Percentiles rank a stretch among this genome's conserved stretches.
These are phyloP conservation scores for Omphalotus olearius DNA, from an alignment of 1,284 basidiomycete species.

Conservation along the genomic window DNA sequence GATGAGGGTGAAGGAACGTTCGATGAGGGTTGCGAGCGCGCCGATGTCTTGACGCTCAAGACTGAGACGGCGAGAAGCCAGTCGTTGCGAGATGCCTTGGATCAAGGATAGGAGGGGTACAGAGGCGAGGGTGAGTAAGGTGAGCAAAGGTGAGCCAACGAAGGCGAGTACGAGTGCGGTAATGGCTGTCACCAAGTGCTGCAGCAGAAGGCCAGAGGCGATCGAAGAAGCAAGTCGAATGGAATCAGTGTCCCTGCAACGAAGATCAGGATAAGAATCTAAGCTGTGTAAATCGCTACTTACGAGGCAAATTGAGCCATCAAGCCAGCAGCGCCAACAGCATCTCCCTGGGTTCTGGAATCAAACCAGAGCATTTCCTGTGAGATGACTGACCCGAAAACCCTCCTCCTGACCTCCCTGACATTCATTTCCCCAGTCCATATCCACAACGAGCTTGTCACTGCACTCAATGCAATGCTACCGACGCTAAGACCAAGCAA, in stretches of 20 bases:
- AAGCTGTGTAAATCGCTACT: constrained; percentile 20
- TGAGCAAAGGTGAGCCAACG: constrained; percentile 74
- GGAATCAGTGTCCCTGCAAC: constrained; percentile 86
- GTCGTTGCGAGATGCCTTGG: constrained; percentile 69
- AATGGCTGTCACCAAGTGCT: constrained; percentile 78
- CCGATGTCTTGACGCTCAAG: constrained; percentile 68
- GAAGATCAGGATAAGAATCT: background rate
- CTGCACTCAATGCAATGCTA: constrained; percentile 69
- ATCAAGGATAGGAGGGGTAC: constrained; percentile 82
- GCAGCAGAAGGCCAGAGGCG: constrained; percentile 73
- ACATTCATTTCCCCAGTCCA: constrained; percentile 83
- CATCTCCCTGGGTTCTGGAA: constrained; percentile 62
- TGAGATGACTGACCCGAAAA: constrained; percentile 67
- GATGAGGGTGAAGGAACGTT: constrained; percentile 78
- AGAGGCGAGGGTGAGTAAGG: constrained; percentile 88
- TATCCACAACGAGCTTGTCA: constrained; percentile 83
- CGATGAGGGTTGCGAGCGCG: constrained; percentile 72
- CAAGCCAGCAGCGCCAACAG: constrained; percentile 82
- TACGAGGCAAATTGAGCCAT: constrained; percentile 93
- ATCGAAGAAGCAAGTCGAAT: constrained; percentile 82
- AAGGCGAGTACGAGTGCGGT: constrained; percentile 84
- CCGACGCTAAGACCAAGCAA: constrained; percentile 71
- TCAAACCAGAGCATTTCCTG: constrained; percentile 90
- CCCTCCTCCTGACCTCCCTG: constrained; percentile 59
- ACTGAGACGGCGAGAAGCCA: constrained; percentile 65